phyloP scores from a whole-genome alignment of 331 rosid species.

The Pyrus hybrid region DNA sequence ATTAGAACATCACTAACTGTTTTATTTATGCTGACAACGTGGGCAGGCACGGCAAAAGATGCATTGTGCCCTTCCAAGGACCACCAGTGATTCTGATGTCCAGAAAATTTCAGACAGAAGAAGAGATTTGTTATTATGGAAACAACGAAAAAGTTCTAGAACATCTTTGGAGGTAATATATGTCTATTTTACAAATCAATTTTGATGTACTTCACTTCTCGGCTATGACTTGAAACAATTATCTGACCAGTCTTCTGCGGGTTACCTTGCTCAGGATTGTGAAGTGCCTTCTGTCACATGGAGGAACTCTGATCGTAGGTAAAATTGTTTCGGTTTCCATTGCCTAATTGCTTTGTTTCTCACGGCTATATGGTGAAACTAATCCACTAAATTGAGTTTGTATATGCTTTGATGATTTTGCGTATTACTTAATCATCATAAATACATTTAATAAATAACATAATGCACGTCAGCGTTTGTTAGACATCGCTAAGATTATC shows the following conservation, averaged over 20 bases:
- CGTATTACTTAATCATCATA: background rate
- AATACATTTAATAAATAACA: background rate
- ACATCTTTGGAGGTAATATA: conserved; percentile 30
- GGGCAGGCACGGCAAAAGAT: conserved; percentile 54
- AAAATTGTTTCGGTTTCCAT: conserved; percentile 1
- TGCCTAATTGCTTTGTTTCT: background rate
- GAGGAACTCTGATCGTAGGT: conserved; percentile 52
- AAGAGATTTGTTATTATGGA: conserved; percentile 31
- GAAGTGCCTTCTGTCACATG: conserved; percentile 38
- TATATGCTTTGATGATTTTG: background rate
- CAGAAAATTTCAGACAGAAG: conserved; percentile 33
- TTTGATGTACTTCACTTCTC: conserved; percentile 7
- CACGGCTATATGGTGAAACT: background rate
- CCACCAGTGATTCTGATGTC: conserved; percentile 37
- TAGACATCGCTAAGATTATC: background rate
- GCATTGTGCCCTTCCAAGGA: conserved; percentile 46
- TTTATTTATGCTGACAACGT: conserved; percentile 3
- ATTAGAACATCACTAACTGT: conserved; percentile 1
- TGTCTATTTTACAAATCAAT: conserved; percentile 9
- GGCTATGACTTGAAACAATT: background rate
- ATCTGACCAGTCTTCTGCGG: conserved; percentile 10
- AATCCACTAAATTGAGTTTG: background rate
- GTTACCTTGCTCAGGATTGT: conserved; percentile 45
- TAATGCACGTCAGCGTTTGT: background rate
- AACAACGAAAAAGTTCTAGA: conserved; percentile 19